phyloP scores from a whole-genome alignment of 768 basidiomycete species.

The Zangia roseola region DNA sequence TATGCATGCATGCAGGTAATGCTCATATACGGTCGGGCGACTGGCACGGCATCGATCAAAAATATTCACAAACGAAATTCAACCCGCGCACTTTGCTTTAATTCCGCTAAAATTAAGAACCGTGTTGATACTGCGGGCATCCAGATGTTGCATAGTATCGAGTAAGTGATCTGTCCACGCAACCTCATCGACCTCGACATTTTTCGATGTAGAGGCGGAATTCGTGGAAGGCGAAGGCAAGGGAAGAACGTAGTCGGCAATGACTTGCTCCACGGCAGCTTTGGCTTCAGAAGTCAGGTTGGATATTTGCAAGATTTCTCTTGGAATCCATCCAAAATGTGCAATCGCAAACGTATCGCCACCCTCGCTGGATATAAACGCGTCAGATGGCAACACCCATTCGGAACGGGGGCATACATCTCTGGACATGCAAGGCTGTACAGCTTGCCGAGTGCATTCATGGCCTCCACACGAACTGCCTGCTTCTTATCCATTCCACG shows the following conservation, averaged over 20 bases:
- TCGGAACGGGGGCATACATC: conserved; percentile 60
- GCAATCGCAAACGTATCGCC: conserved; percentile 66
- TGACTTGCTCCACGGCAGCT: conserved; percentile 62
- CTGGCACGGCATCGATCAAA: conserved; percentile 34
- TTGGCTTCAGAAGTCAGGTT: conserved; percentile 55
- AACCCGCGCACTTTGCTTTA: conserved; percentile 49
- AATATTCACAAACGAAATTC: background rate
- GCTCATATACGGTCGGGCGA: conserved; percentile 68
- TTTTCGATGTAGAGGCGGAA: conserved; percentile 43
- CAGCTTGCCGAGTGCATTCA: conserved; percentile 71
- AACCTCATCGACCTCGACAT: conserved; percentile 66
- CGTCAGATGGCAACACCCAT: conserved; percentile 2
- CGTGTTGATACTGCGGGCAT: conserved; percentile 54
- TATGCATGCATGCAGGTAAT: conserved; percentile 71
- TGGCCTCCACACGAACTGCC: conserved; percentile 70
- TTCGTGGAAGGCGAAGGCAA: conserved; percentile 49
- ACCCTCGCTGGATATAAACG: conserved; percentile 58
- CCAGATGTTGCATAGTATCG: conserved; percentile 65
- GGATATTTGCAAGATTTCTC: conserved; percentile 59
- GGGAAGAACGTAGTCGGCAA: conserved; percentile 80
- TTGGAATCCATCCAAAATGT: conserved; percentile 94
- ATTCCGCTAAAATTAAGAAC: conserved; percentile 64
- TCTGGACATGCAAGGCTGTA: conserved; percentile 84
- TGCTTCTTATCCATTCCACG: conserved; percentile 84
- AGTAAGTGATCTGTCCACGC: conserved; percentile 87